These are phyloP conservation scores for Curvularia sp. DNA, from an alignment of 2,329 filamentous ascomycete species.

Conservation along the genomic window DNA sequence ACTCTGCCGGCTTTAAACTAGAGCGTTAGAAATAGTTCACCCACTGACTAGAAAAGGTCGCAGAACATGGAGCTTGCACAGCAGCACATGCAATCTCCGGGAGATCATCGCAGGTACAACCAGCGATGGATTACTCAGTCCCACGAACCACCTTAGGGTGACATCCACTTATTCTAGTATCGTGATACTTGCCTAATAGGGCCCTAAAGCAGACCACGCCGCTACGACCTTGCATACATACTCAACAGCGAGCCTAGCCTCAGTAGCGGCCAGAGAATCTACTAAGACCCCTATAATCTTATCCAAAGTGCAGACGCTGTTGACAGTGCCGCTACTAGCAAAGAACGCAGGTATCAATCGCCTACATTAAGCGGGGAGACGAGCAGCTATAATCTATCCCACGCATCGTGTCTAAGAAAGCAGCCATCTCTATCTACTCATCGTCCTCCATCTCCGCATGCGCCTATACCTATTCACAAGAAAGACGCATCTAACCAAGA, in stretches of 20 bases:
- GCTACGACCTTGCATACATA: slow-evolving; percentile 10
- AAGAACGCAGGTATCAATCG: slow-evolving; percentile 48
- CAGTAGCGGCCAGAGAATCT: slow-evolving; percentile 6
- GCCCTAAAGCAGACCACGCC: slow-evolving; percentile 47
- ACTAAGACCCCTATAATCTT: slow-evolving; percentile 27
- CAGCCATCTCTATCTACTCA: slow-evolving; percentile 8
- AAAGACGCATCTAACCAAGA: slow-evolving; percentile 8
- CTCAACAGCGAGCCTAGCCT: slow-evolving; percentile 31
- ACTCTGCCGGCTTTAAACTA: background rate
- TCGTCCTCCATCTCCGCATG: slow-evolving; percentile 3
- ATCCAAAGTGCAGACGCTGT: slow-evolving; percentile 51
- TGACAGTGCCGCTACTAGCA: slow-evolving; percentile 53
- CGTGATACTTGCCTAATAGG: slow-evolving; percentile 26
- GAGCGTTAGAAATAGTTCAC: slow-evolving; percentile 6
- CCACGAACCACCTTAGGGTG: slow-evolving; percentile 18
- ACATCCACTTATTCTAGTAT: slow-evolving; percentile 26
- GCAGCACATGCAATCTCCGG: background rate
- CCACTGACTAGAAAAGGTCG: background rate
- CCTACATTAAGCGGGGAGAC: slow-evolving; percentile 25
- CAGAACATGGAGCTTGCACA: background rate
- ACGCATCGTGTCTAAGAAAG: slow-evolving; percentile 25
- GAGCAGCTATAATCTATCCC: slow-evolving; percentile 24
- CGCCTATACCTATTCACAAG: slow-evolving; percentile 3
- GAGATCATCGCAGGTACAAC: background rate
- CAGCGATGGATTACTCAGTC: slow-evolving; percentile 21